Percentiles rank a stretch among this genome's conserved stretches.
Evolutionary conservation across 1,139 yeast species (phyloP).

Genomic region (Protomyces arabidopsidicola): DNA sequence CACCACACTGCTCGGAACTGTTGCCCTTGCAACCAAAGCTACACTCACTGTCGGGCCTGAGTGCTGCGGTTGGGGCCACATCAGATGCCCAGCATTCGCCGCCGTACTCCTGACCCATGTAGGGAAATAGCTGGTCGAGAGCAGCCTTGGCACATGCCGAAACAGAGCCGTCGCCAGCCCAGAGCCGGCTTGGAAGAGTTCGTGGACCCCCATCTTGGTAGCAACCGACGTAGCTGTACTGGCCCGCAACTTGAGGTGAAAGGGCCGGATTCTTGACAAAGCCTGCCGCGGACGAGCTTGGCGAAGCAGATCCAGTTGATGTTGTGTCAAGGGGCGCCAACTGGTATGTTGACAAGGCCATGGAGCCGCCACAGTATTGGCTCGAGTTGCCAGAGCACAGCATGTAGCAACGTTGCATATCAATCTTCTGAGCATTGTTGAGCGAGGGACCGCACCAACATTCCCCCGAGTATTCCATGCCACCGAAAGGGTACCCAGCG

Average conservation of each 20-base stretch:
- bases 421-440: neutral
- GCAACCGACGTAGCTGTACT: conserved; percentile 8
- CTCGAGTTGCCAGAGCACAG: conserved; percentile 22
- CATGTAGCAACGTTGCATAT: conserved; percentile 5
- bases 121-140: neutral
- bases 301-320: neutral
- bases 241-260: neutral
- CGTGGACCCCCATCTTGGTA: conserved; percentile 2
- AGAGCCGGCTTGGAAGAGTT: neutral
- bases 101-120: conserved; percentile 23
- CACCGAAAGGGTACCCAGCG: conserved; percentile 14
- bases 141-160: conserved; percentile 3
- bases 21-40: conserved; percentile 21
- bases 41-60: neutral
- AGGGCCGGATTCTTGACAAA: neutral
- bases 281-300: neutral
- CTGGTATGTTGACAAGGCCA: conserved; percentile 3
- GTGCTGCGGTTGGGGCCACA: neutral
- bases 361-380: conserved; percentile 12
- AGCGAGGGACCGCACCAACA: conserved; percentile 24
- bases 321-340: neutral
- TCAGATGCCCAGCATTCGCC: conserved; percentile 23
- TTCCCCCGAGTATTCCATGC: conserved; percentile 22
- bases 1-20: conserved; percentile 14
- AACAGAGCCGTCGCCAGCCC: neutral